Evolutionary conservation across 2,329 filamentous ascomycete genomes (phyloP).

Genomic region (Tolypocladium inflatum): DNA sequence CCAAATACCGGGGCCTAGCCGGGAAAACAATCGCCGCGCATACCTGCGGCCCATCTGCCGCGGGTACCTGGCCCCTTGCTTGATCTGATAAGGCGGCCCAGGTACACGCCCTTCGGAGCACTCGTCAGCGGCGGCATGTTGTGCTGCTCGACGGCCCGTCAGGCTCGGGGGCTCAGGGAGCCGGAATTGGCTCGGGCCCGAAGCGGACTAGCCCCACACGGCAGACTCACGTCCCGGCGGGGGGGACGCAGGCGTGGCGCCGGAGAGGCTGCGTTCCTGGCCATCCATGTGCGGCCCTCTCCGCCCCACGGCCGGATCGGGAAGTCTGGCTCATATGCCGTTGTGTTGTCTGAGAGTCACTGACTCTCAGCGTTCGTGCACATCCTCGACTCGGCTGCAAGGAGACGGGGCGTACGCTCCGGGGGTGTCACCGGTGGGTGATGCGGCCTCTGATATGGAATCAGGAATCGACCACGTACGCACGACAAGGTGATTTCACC

Average conservation of each 20-base stretch:
- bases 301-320: neutral
- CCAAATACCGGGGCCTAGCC: neutral
- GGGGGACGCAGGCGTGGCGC: neutral
- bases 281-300: neutral
- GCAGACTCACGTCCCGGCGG: neutral
- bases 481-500: neutral
- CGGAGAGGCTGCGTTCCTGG: neutral
- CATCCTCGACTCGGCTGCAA: neutral
- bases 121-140: neutral
- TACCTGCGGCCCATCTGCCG: neutral
- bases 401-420: neutral
- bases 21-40: neutral
- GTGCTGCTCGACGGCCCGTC: no score
- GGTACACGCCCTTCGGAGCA: neutral
- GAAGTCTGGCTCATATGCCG: neutral
- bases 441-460: neutral
- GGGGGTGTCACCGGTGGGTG: neutral
- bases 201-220: neutral
- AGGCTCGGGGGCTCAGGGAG: neutral
- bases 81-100: neutral
- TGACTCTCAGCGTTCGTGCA: no score
- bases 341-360: neutral
- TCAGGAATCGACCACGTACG: neutral
- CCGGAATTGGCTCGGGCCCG: neutral
- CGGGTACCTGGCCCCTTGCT: neutral